Evolutionary conservation across 31 red algal species (phyloP), one percentile per base, ranked within the genome.

Genomic region (Porphyra umbilicalis): DNA sequence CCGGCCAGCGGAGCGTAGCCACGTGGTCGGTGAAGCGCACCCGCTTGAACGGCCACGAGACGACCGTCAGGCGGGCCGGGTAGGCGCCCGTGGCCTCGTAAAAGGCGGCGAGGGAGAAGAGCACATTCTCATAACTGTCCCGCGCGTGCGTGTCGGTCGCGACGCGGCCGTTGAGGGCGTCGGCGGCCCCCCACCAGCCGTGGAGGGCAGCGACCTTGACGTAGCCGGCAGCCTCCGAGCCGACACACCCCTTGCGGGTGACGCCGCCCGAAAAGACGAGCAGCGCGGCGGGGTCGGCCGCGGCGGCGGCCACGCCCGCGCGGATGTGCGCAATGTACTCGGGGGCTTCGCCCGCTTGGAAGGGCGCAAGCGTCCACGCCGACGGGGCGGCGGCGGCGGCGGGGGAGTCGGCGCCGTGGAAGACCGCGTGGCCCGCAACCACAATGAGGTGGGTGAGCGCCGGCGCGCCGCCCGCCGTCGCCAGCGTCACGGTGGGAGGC

Each of bases 111-210:
- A 96, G 89, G 14, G 85, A 85, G 81, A 90, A 96, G 32, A 92
- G 39, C 25, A 96, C 67, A 83, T 96, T 96, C 68, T 96, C 94
- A 86, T 85, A 92, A 32, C 90, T 92, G 76, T 96, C 94, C 10
- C 94, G 82, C 1, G 94, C 89, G 74, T 87, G 87, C 74, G 92
- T 86, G 78, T 96, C 94, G 25, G 94, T 96, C 10, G 85, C 83
- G 11, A 81, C 81, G 10, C 94, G 36, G 8, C 85, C 33, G 79
- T 33, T n/a, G 6, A 77, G 68, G 35, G 85, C 85, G 20, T 79
- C 71, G 11, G 80, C 32, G 36, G 39, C 32, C 7, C 90, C 94
- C 84, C 80, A 96, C 79, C 88, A 96, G 33, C 78, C 80, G 76
- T 77, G 81, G 1, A 81, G 34, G 10, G 57, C 15, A n/a, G 94